Evolutionary conservation across 2,329 filamentous ascomycete species (phyloP), one percentile per base, ranked within the genome.

Genomic region (Fusarium vanettenii): DNA sequence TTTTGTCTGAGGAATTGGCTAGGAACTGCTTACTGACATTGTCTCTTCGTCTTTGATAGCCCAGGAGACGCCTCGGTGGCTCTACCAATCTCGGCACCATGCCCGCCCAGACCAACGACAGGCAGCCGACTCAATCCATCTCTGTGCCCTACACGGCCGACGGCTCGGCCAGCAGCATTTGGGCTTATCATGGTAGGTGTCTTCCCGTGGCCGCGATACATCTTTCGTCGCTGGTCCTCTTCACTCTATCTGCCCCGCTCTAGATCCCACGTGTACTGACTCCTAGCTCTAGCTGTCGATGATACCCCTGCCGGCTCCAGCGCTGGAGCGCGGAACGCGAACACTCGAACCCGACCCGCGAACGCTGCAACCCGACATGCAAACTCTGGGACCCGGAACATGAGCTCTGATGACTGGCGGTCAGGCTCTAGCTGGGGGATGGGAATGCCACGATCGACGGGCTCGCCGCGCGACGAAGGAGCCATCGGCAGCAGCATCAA

Each of bases 231-330:
- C 18, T 13, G 64, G 65, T 10, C 62, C 18, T 41, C 25, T 61
- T 10, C 57, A 61, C 18, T 52, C 25, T 29, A 29, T n/a, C 25
- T 61, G 29, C 14, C 33, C 52, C 60, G 18, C 39, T 43, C 45
- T 14, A 14, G 33, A 18, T 52, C 55, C 52, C 45, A 33, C 43
- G 35, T 33, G 45, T 67, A 60, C 77, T 79, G 64, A 77, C 74
- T 16, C 60, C 31, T 37, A 50, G 20, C 27, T 22, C 27, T 67
- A 82, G 81, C 82, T 20, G 64, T 78, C 66, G 79, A 83, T 64
- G 79, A 80, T 31, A 76, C 79, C 64, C 90, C 92, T 78, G 91
- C 90, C 5, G 93, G 93, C 59, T 94, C 93, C 7, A 88, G 91
- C 70, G 93, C 48, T 31, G 48, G 27, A 55, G 48, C 92, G 68